These are phyloP conservation scores for Aspergillus viridinutans DNA, from an alignment of 2,329 filamentous ascomycete species.

Conservation along the genomic window DNA sequence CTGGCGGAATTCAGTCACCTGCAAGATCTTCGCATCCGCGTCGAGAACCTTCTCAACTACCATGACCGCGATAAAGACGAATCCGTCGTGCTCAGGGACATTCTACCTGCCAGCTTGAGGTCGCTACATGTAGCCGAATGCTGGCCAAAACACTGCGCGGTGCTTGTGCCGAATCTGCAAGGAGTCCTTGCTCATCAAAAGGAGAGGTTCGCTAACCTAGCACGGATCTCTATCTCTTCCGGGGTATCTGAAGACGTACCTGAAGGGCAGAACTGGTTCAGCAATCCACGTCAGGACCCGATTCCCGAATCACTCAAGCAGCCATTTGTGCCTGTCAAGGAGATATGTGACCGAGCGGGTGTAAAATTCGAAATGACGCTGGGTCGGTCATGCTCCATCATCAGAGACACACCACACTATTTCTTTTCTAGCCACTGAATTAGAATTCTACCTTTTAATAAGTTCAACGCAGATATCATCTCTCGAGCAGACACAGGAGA, in stretches of 20 bases:
- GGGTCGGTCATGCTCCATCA: rapidly evolving
- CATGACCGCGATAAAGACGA: not conserved
- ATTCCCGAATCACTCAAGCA: not conserved
- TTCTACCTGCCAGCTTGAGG: not conserved
- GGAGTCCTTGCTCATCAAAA: not conserved
- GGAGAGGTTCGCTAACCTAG: not conserved
- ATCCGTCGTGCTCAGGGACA: not conserved
- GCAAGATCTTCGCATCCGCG: not conserved
- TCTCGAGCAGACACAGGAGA: no score
- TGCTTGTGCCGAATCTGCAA: not conserved
- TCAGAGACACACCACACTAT: no score
- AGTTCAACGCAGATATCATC: no score
- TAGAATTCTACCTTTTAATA: no score
- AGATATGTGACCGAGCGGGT: not conserved
- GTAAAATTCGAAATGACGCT: not conserved
- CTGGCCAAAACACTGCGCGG: not conserved
- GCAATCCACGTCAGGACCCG: not conserved
- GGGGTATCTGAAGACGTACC: not conserved
- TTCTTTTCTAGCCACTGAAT: no score
- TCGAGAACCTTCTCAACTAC: not conserved
- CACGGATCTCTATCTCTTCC: not conserved
- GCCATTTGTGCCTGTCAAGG: not conserved
- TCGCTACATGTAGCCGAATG: not conserved
- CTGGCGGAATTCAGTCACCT: not conserved
- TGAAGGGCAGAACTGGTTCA: not conserved